phyloP scores from a whole-genome alignment of 495 filamentous ascomycete genomes.

The Articulospora tetracladia region DNA sequence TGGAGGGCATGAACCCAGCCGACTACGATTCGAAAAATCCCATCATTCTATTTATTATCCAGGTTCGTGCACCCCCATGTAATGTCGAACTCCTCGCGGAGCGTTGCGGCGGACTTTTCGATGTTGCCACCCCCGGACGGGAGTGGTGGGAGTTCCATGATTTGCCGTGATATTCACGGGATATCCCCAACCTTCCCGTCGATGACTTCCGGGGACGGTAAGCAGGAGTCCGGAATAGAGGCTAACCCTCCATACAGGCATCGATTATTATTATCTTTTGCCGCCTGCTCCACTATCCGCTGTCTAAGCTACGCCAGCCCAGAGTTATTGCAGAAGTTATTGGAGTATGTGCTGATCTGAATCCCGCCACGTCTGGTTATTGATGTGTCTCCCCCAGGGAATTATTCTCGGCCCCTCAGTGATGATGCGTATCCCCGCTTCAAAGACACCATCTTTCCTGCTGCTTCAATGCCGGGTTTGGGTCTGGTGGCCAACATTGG shows the following conservation, averaged over 20 bases:
- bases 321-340: slow-evolving; percentile 96
- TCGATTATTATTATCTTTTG: slow-evolving; percentile 89
- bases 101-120: neutral
- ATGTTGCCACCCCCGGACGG: slow-evolving; percentile 3
- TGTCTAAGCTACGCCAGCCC: slow-evolving; percentile 84
- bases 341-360: slow-evolving; percentile 32
- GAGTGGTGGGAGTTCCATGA: too few species aligned
- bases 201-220: neutral
- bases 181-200: neutral
- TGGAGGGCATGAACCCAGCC: slow-evolving; percentile 71
- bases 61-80: slow-evolving; percentile 47
- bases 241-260: slow-evolving; percentile 50
- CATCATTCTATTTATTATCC: slow-evolving; percentile 92
- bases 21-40: slow-evolving; percentile 73
- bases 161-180: neutral
- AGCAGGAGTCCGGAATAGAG: slow-evolving; percentile 4
- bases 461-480: slow-evolving; percentile 62
- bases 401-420: slow-evolving; percentile 88
- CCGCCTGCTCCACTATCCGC: slow-evolving; percentile 75
- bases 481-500: slow-evolving; percentile 83
- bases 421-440: slow-evolving; percentile 84
- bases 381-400: slow-evolving; percentile 38
- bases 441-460: slow-evolving; percentile 70
- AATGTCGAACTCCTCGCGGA: too few species aligned
- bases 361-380: neutral